Evolutionary conservation across 2,329 filamentous ascomycete genomes (phyloP).

Genomic region (Pyrenophora tritici-repentis): DNA sequence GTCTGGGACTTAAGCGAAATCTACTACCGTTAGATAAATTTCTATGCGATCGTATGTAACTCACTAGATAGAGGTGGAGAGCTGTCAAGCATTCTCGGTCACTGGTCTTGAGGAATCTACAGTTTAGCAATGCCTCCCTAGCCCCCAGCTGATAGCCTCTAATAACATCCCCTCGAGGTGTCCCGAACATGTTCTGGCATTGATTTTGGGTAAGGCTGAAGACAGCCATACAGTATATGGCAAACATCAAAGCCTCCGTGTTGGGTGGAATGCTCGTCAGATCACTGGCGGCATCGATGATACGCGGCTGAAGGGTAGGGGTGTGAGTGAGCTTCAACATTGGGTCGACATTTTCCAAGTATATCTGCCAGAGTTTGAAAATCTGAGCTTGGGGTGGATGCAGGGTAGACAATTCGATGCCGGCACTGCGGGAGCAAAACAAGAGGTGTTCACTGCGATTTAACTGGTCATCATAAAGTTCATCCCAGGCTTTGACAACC

Average conservation of each 20-base stretch:
- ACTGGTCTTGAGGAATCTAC: conserved; percentile 60
- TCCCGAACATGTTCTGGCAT: conserved; percentile 57
- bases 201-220: conserved; percentile 62
- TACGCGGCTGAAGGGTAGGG: conserved; percentile 55
- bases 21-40: conserved; percentile 30
- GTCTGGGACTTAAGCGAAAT: conserved; percentile 58
- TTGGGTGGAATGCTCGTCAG: conserved; percentile 58
- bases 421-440: conserved; percentile 56
- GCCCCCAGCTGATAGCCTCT: conserved; percentile 64
- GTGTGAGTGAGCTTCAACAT: conserved; percentile 36
- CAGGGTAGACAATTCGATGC: conserved; percentile 64
- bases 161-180: conserved; percentile 58
- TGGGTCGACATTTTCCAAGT: conserved; percentile 56
- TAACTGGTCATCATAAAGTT: conserved; percentile 23
- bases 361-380: conserved; percentile 74
- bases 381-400: conserved; percentile 71
- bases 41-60: conserved; percentile 13
- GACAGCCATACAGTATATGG: conserved; percentile 40
- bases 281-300: conserved; percentile 64
- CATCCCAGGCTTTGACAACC: conserved; percentile 55
- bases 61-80: conserved; percentile 60
- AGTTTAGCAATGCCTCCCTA: conserved; percentile 65
- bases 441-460: conserved; percentile 57
- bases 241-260: conserved; percentile 58
- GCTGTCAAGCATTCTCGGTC: conserved; percentile 61